Base-by-base conservation (phyloP, 2,329 filamentous ascomycete genomes). In the Aspergillus cejpii region DNA sequence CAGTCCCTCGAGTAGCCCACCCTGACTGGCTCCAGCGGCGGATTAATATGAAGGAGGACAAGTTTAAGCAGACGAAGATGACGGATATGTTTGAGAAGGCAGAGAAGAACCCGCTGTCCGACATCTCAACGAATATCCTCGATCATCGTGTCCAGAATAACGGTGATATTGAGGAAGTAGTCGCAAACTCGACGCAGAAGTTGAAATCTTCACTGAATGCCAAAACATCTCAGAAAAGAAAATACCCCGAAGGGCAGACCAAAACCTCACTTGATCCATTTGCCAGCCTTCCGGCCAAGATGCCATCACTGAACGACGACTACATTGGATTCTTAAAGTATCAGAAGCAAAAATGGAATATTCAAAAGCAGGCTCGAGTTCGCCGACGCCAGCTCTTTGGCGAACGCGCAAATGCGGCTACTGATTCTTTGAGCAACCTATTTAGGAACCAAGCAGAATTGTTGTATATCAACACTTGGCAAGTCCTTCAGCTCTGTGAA, bases 321-420 rank as follows among this genome's bases (percentile, higher is more conserved):
- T 99, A 99, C 56, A 73, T 80, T 14, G 87, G 80, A 0, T 98
- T 94, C 74, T 66, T 99, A 42, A 78, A 85, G 60, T 97, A 97
- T 60, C 92, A 98, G 64, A 99, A 99, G 68, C 81, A 90, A 70
- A 98, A 98, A 68, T 99, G 92, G 92, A 96, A 91, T 71, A 84
- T 97, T 28, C 92, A 99, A 64, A 94, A 89, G 61, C 85, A 94
- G 63, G 89, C 91, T 26, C 81, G 92, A 17, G 77, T 84, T 48
- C 83, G 91, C 34, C 79, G 94, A 52, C 80, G 91, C 39, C 92
- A 98, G 63, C 74, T 98, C 1, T 98, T 98, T 58, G 92, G 92
- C 48, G 91, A 98, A 58, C 83, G 85, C 45, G 79, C 83, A 8
- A 74, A 74, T 39, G 72, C 78, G 55, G 71, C 76, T 11, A 74